A percentile compares a stretch with the other conserved stretches of the same genome.
phyloP scores from a whole-genome alignment of 1,284 basidiomycete species.

The Papiliotrema terrestris region DNA sequence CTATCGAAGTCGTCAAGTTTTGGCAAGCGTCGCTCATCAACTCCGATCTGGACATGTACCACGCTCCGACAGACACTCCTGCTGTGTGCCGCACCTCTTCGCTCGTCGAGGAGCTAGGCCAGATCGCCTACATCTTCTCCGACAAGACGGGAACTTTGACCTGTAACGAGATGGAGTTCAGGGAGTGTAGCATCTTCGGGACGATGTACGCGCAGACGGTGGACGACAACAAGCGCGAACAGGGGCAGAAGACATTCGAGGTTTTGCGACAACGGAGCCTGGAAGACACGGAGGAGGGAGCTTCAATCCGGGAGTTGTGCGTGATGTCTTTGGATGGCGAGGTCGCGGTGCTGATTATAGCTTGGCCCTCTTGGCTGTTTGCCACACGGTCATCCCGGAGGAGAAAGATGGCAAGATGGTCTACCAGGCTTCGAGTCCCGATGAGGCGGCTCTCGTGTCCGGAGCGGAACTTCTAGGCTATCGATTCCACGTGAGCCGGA shows the following conservation, averaged over 20 bases:
- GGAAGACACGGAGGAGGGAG: slow-evolving; percentile 63
- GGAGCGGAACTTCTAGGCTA: slow-evolving; percentile 92
- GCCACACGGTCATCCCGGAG: slow-evolving; percentile 99
- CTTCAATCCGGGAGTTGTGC: slow-evolving; percentile 72
- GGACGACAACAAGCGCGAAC: slow-evolving; percentile 72
- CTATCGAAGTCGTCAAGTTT: slow-evolving; percentile 99
- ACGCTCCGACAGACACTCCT: slow-evolving; percentile 89
- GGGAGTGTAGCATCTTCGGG: slow-evolving; percentile 83
- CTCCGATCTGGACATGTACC: slow-evolving; percentile 94
- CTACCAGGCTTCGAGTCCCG: slow-evolving; percentile 96
- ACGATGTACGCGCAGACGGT: slow-evolving; percentile 84
- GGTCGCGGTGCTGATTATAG: slow-evolving; percentile 8
- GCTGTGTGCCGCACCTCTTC: slow-evolving; percentile 95
- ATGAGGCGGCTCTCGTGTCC: slow-evolving; percentile 92
- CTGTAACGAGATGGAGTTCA: slow-evolving; percentile 98
- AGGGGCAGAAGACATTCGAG: slow-evolving; percentile 51
- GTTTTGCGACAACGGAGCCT: slow-evolving; percentile 32
- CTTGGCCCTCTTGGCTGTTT: slow-evolving; percentile 85
- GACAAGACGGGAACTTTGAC: slow-evolving; percentile 99
- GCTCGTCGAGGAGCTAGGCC: slow-evolving; percentile 95
- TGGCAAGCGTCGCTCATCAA: slow-evolving; percentile 97
- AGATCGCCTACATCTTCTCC: slow-evolving; percentile 92
- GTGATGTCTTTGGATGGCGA: slow-evolving; percentile 7
- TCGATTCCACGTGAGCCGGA: slow-evolving; percentile 79
- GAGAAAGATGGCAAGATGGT: slow-evolving; percentile 72